Base-by-base conservation (phyloP, 306 rosid species). In the Lathyrus oleraceus region DNA sequence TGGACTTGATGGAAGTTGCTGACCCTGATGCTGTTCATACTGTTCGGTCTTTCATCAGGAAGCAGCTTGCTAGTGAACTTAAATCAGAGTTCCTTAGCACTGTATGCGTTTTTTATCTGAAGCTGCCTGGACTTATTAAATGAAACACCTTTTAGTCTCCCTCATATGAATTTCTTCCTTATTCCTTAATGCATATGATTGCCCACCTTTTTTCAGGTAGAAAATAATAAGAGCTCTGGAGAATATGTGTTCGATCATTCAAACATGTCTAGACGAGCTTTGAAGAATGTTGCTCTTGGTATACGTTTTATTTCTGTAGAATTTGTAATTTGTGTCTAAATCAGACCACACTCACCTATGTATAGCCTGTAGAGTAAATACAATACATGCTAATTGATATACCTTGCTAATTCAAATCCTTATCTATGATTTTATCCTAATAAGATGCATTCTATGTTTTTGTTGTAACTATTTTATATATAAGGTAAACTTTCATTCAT, bases 1-100 rank as follows among this genome's bases (percentile, higher is more conserved):
- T 95, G 99, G 99, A 95, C 77, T 70, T 95, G 89, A 91, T 95
- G 99, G 77, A 78, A 68, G 85, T 95, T 77, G 97, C 97, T n/a
- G 99, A 94, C 83, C 99, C 99, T 25, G 96, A 91, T 71, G 96
- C 99, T 74, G 99, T 91, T 73, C 87, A 91, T 70, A 80, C 92
- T 39, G 96, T 94, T 69, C 96, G 97, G 58, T 51, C 72, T 64
- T 94, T 91, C 84, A 87, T 95, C 74, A 80, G 88, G 85, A 94
- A 91, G 83, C 92, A 89, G 78, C 95, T 94, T 68, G 96, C 99
- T 27, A 72, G 56, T 70, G 95, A 86, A 81, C 86, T 94, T 73
- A 87, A 81, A 85, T 80, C 70, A 65, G 97, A 94, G 61, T 78
- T 94, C 81, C 88, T 87, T 16, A 66, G 44, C 71, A 85, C 84